Base-by-base conservation (phyloP, 2,329 filamentous ascomycete species). In the Xylariaceae sp. region DNA sequence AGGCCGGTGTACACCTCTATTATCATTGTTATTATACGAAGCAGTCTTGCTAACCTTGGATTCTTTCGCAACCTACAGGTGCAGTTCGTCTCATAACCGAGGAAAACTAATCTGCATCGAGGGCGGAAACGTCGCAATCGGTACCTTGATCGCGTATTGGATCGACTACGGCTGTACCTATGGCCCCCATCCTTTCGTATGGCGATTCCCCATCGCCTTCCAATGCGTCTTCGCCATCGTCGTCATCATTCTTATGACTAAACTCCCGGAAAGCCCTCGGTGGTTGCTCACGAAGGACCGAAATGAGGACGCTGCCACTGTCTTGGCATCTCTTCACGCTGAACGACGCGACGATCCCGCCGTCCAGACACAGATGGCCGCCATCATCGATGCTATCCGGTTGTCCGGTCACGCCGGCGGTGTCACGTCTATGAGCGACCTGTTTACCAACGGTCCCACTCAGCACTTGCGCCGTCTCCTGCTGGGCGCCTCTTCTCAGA, bases 381-480 rank as follows among this genome's bases (percentile, higher is more conserved):
- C 74, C 44, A 67, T 73, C 54, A 57, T 60, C 14, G 69, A 71
- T 20, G 71, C 71, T 7, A 70, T 73, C 50, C 62, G 63, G 2
- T 66, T 67, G 7, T 67, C 70, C 5, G 71, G 71, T 10, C 69
- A 71, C 50, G 56, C 57, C 1, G 68, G 68, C 14, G 69, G 70
- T 41, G 62, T 66, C 32, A 71, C 70, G 2, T 61, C 63, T 10
- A 64, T 71, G 19, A 60, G 54, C 53, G 79, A 81, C 1, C 76
- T 87, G 2, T 79, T 86, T 65, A 86, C 84, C 1, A 77, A 78
- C 46, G 85, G 85, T 55, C 84, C 83, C 67, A 86, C 82, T 0
- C 85, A 88, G 70, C 83, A 88, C 64, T 81, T 87, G 71, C 81
- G 85, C 3, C 80, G 86, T 23, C 83, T 88, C 75, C 55, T 87